These are phyloP conservation scores for Cryomyces minteri DNA, from an alignment of 495 filamentous ascomycete species.

Conservation along the genomic window DNA sequence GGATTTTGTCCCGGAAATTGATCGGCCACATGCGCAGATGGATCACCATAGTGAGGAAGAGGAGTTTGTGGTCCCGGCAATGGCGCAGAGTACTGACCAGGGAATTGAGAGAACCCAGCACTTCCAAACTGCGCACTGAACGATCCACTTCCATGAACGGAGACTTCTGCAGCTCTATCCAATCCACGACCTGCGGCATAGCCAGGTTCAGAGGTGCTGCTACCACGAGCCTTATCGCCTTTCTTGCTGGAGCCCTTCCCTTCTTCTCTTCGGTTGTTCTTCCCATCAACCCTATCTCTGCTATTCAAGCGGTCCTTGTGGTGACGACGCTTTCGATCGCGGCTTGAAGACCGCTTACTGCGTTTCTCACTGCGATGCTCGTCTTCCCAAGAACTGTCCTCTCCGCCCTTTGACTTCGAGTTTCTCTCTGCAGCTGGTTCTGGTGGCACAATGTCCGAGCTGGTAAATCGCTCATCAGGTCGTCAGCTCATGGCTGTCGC, in stretches of 20 bases:
- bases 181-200: constrained; percentile 6
- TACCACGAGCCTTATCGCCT: too few relatives aligned
- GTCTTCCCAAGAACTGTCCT: too few relatives aligned
- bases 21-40: constrained; percentile 33
- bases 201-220: constrained; percentile 16
- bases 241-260: not conserved
- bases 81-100: constrained; percentile 20
- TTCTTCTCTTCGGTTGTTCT: constrained; percentile 2
- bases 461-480: too few relatives aligned
- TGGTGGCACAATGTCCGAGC: too few relatives aligned
- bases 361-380: not conserved
- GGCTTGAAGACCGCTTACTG: constrained; percentile 6
- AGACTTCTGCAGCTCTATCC: constrained; percentile 3
- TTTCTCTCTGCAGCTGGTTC: too few relatives aligned
- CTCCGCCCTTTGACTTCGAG: too few relatives aligned
- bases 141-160: constrained; percentile 15
- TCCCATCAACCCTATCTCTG: constrained; percentile 9
- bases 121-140: constrained; percentile 19
- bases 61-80: constrained; percentile 10
- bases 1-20: constrained; percentile 44
- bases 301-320: constrained; percentile 9
- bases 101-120: constrained; percentile 27
- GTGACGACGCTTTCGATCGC: constrained; percentile 1
- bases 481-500: too few relatives aligned
- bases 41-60: constrained; percentile 11